A percentile compares a stretch with the other conserved stretches of the same genome.
phyloP scores from a whole-genome alignment of 2,329 filamentous ascomycete genomes.

The Amylocarpus encephaloides region DNA sequence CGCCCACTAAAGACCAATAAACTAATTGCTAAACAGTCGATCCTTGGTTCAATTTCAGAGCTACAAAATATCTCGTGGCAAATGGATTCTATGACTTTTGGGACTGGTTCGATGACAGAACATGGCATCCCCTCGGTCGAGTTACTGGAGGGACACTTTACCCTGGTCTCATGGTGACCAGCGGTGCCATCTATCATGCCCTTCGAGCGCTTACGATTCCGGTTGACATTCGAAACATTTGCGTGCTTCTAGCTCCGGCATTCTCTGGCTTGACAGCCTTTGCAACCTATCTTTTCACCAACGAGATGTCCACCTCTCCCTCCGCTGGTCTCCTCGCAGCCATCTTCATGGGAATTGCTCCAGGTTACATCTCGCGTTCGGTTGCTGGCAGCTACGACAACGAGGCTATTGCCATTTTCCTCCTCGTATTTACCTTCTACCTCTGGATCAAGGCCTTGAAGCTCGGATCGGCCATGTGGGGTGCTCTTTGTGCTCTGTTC shows the following conservation, averaged over 20 bases:
- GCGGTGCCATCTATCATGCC: slow-evolving; percentile 90
- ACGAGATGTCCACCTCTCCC: slow-evolving; percentile 92
- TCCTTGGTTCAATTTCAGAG: slow-evolving; percentile 99
- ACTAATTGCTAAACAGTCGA: slow-evolving; percentile 61
- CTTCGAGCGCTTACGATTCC: slow-evolving; percentile 84
- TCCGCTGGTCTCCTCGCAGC: slow-evolving; percentile 93
- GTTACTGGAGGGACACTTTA: slow-evolving; percentile 99
- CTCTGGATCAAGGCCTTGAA: slow-evolving; percentile 99
- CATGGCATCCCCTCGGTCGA: slow-evolving; percentile 97
- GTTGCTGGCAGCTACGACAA: slow-evolving; percentile 99
- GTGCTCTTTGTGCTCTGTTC: slow-evolving; percentile 85
- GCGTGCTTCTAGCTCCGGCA: slow-evolving; percentile 87
- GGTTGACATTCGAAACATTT: slow-evolving; percentile 98
- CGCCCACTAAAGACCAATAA: slow-evolving; percentile 12
- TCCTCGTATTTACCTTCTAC: slow-evolving; percentile 97
- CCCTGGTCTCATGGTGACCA: slow-evolving; percentile 97
- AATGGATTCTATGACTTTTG: slow-evolving; percentile 99
- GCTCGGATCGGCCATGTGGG: slow-evolving; percentile 94
- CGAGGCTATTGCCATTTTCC: slow-evolving; percentile 98
- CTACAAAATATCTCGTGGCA: slow-evolving; percentile 93
- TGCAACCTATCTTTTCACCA: slow-evolving; percentile 89
- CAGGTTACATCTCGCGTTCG: slow-evolving; percentile 95
- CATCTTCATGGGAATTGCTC: slow-evolving; percentile 93
- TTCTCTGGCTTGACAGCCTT: slow-evolving; percentile 93
- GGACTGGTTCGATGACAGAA: slow-evolving; percentile 99